Evolutionary conservation across 345 rosid genomes (phyloP).

Genomic region (Citrus medica): DNA sequence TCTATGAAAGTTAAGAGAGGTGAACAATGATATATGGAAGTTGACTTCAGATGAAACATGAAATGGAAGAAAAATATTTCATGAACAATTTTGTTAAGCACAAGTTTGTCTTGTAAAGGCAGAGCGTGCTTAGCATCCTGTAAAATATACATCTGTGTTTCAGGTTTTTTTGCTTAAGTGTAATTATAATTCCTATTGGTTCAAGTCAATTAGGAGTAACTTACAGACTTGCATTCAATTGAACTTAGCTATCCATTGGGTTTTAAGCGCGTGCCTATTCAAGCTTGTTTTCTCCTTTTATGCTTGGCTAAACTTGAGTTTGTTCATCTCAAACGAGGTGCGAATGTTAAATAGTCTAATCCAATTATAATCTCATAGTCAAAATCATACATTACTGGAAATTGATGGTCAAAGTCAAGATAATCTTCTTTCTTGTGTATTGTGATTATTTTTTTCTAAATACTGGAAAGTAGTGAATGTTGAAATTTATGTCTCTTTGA

Average conservation of each 20-base stretch:
- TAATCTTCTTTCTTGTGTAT: neutral
- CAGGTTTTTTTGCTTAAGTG: neutral
- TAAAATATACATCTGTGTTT: neutral
- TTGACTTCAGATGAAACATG: neutral
- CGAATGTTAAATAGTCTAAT: neutral
- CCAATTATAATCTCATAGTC: neutral
- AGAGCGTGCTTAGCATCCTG: neutral
- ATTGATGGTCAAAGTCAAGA: neutral
- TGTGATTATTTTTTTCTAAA: neutral
- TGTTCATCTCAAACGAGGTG: neutral
- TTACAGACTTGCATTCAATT: neutral
- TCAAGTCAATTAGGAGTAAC: neutral
- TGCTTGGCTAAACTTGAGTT: neutral
- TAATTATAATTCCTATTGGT: neutral
- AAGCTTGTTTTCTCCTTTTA: neutral
- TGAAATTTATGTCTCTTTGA: neutral
- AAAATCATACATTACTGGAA: neutral
- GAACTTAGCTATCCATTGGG: neutral
- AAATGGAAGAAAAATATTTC: neutral
- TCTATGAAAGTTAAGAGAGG: neutral
- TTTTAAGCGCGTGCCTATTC: neutral
- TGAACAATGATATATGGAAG: neutral
- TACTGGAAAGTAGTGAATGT: neutral
- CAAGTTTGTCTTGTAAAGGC: neutral
- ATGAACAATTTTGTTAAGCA: neutral